Percentiles rank a stretch among this genome's conserved stretches.
These are phyloP conservation scores for Phytophthora melonis DNA, from an alignment of 352 stramenopile species.

Conservation along the genomic window DNA sequence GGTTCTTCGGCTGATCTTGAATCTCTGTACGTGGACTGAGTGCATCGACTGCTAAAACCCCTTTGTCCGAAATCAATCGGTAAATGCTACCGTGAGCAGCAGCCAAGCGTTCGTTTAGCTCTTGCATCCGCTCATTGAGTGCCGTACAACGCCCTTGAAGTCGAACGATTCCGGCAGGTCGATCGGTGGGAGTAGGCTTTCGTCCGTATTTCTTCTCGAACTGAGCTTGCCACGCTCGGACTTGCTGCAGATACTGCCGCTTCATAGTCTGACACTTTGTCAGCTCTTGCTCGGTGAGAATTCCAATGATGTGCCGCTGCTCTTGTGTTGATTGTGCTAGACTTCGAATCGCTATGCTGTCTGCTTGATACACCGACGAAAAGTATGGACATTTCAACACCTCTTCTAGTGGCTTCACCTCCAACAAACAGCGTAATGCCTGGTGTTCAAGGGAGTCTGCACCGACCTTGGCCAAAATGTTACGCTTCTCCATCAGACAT, in stretches of 20 bases:
- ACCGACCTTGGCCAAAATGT: constrained; percentile 38
- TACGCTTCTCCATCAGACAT: constrained; percentile 40
- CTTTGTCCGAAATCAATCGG: constrained; percentile 28
- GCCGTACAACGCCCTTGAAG: constrained; percentile 47
- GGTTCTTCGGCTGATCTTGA: constrained; percentile 10
- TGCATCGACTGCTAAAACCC: constrained; percentile 10
- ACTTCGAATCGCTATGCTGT: neutral
- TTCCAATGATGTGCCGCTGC: constrained; percentile 40
- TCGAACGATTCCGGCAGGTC: constrained; percentile 42
- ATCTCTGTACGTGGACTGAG: constrained; percentile 1
- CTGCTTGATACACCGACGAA: constrained; percentile 3
- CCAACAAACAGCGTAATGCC: constrained; percentile 47
- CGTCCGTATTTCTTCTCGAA: constrained; percentile 66
- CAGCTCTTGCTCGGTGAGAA: constrained; percentile 58
- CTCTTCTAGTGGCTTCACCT: constrained; percentile 18
- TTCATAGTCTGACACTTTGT: constrained; percentile 48
- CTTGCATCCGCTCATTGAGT: constrained; percentile 49
- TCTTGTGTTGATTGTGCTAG: constrained; percentile 22
- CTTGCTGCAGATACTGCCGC: constrained; percentile 46
- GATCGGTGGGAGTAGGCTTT: constrained; percentile 51
- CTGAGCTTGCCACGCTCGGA: constrained; percentile 56
- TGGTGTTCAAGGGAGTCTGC: constrained; percentile 34
- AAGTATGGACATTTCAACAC: constrained; percentile 32
- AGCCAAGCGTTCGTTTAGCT: constrained; percentile 44
- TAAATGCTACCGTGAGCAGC: constrained; percentile 44